Evolutionary conservation across 768 basidiomycete genomes (phyloP).

Genomic region (Mycena capillaripes): DNA sequence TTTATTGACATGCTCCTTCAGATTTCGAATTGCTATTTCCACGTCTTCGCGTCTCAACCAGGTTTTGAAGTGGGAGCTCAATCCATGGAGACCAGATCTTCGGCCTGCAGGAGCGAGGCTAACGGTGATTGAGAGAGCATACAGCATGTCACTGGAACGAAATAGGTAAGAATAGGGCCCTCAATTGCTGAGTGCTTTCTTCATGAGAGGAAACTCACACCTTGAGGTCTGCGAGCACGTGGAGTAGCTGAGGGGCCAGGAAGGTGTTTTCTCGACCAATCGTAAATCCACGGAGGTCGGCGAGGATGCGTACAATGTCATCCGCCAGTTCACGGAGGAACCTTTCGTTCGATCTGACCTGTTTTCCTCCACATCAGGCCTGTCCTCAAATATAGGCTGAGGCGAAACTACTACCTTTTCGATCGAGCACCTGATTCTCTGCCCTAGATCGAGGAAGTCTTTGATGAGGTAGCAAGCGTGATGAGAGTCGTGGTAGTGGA

Average conservation of each 20-base stretch:
- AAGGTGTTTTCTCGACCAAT: neutral
- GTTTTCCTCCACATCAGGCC: neutral
- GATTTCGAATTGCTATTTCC: conserved; percentile 6
- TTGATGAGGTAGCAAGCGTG: conserved; percentile 24
- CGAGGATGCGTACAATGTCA: conserved; percentile 15
- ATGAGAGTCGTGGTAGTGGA: conserved; percentile 24
- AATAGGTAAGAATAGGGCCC: neutral
- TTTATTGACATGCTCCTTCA: conserved; percentile 26
- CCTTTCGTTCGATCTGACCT: conserved; percentile 21
- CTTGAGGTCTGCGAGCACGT: conserved; percentile 24
- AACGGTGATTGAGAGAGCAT: neutral
- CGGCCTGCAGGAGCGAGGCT: neutral
- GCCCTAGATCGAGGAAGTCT: conserved; percentile 26
- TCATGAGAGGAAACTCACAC: conserved; percentile 9
- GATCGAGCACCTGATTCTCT: conserved; percentile 20
- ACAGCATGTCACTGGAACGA: conserved; percentile 19
- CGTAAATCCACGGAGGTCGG: neutral
- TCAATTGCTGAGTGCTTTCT: neutral
- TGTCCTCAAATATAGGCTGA: too few species aligned
- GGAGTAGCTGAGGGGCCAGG: conserved; percentile 13
- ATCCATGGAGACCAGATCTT: neutral
- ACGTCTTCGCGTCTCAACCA: conserved; percentile 31
- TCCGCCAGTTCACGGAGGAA: conserved; percentile 9
- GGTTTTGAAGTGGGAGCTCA: conserved; percentile 16
- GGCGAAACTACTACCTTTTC: conserved; percentile 14